Percentiles rank a stretch among this genome's conserved stretches.
These are phyloP conservation scores for Neoboletus subvelutipes DNA, from an alignment of 768 basidiomycete genomes.

Conservation along the genomic window DNA sequence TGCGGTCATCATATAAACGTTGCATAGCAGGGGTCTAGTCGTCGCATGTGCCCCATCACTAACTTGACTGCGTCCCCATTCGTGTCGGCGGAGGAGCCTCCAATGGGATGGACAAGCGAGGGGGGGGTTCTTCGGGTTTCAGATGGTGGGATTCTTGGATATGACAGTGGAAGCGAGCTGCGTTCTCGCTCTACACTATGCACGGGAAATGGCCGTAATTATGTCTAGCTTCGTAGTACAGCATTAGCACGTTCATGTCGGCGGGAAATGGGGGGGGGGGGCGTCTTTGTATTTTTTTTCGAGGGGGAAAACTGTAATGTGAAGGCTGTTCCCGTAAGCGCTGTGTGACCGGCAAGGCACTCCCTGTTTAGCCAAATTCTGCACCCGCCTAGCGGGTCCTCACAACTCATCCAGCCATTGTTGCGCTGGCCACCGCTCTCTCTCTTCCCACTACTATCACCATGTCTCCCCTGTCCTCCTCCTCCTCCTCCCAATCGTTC, in stretches of 20 bases:
- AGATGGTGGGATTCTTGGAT: neutral
- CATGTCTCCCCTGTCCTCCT: conserved; percentile 33
- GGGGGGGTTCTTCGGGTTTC: neutral
- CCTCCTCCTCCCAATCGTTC: conserved; percentile 30
- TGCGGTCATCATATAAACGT: conserved; percentile 14
- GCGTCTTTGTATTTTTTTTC: conserved; percentile 8
- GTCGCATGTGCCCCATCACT: neutral
- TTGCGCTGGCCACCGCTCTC: conserved; percentile 41
- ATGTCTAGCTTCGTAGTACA: neutral
- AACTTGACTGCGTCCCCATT: neutral
- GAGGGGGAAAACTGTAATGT: neutral
- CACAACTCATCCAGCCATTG: conserved; percentile 40
- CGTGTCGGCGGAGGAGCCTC: conserved; percentile 10
- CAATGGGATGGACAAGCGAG: neutral
- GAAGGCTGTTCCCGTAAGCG: conserved; percentile 29
- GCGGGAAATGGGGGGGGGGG: neutral
- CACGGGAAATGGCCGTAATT: neutral
- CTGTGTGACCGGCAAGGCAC: conserved; percentile 40
- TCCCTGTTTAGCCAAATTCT: conserved; percentile 36
- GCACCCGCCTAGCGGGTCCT: conserved; percentile 32
- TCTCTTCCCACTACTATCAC: conserved; percentile 39
- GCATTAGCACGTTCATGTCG: neutral
- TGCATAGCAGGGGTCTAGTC: neutral
- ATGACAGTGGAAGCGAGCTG: neutral
- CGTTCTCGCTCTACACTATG: neutral